A percentile compares a stretch with the other conserved stretches of the same genome.
Evolutionary conservation across 2,329 filamentous ascomycete genomes (phyloP).

Genomic region (Stromatinia cepivora): DNA sequence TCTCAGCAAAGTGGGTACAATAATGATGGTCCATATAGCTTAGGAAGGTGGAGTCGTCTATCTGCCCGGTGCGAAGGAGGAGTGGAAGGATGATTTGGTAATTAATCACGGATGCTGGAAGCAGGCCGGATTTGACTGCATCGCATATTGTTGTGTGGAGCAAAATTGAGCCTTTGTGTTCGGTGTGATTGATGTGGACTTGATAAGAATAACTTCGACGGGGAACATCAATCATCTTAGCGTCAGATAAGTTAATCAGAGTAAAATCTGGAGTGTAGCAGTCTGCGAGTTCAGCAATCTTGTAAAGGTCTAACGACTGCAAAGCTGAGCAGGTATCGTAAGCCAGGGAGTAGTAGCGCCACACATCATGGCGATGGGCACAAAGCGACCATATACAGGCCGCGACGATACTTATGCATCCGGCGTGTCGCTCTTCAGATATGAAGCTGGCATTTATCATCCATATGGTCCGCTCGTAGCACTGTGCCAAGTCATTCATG

Average conservation of each 20-base stretch:
- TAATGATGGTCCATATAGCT: not conserved
- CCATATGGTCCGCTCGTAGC: not conserved
- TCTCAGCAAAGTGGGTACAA: not conserved
- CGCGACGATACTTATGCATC: not conserved
- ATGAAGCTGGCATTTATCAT: not conserved
- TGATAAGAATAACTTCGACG: not conserved
- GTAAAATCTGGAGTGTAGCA: not conserved
- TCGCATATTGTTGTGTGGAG: slow-evolving; percentile 1
- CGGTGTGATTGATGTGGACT: not conserved
- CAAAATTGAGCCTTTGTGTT: not conserved
- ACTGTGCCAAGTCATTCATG: not conserved
- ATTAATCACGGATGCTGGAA: not conserved
- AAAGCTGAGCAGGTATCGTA: not conserved
- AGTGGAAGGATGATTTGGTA: slow-evolving; percentile 1
- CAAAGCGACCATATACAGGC: not conserved
- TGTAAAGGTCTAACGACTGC: not conserved
- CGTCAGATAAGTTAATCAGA: not conserved
- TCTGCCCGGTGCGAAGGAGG: not conserved
- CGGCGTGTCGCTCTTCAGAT: not conserved
- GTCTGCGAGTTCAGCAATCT: not conserved
- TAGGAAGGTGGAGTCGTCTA: not conserved
- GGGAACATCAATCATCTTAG: not conserved
- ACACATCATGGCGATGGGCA: not conserved
- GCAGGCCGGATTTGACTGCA: not conserved
- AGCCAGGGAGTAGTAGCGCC: slow-evolving; percentile 1